Percentiles rank a stretch among this genome's conserved stretches.
Conservation (phyloP, 176 grass and related monocot genomes). For the Juncus effusus region DNA sequence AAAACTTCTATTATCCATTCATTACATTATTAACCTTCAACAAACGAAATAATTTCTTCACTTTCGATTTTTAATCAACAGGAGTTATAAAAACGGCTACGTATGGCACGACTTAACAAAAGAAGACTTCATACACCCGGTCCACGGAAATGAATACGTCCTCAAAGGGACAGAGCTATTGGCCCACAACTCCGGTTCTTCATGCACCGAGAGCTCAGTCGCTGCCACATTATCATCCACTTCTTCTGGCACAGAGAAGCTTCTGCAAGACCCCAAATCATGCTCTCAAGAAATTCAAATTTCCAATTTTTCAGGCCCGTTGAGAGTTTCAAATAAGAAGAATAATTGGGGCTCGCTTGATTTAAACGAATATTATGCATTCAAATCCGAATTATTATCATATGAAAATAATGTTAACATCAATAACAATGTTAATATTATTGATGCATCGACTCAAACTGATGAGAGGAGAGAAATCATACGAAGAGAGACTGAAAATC, state of each 20-base stretch:
- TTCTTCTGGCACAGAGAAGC: conserved; percentile 38
- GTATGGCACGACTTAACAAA: conserved; percentile 91
- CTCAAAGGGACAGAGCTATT: conserved; percentile 85
- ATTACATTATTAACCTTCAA: too few relatives aligned
- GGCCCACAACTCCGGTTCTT: conserved; percentile 27
- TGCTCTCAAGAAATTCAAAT: not conserved
- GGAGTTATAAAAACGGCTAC: conserved; percentile 89
- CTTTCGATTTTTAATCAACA: conserved; percentile 25
- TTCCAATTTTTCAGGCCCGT: conserved; percentile 12
- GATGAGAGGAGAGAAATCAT: conserved; percentile 35
- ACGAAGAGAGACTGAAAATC: not conserved
- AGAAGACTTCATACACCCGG: conserved; percentile 78
- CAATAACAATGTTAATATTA: conserved; percentile 11
- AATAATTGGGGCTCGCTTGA: not conserved
- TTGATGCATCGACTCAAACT: conserved; percentile 86
- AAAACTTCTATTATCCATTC: too few relatives aligned
- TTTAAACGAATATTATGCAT: conserved; percentile 44
- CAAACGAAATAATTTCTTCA: not conserved
- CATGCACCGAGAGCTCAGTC: conserved; percentile 39
- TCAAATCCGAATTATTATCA: conserved; percentile 30
- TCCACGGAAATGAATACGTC: conserved; percentile 73
- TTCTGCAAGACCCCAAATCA: conserved; percentile 18
- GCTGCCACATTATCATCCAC: conserved; percentile 36
- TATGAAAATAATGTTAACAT: not conserved
- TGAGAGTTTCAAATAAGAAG: conserved; percentile 9